Conservation (phyloP, 2,329 filamentous ascomycete genomes). For the Scorias spongiosa region DNA sequence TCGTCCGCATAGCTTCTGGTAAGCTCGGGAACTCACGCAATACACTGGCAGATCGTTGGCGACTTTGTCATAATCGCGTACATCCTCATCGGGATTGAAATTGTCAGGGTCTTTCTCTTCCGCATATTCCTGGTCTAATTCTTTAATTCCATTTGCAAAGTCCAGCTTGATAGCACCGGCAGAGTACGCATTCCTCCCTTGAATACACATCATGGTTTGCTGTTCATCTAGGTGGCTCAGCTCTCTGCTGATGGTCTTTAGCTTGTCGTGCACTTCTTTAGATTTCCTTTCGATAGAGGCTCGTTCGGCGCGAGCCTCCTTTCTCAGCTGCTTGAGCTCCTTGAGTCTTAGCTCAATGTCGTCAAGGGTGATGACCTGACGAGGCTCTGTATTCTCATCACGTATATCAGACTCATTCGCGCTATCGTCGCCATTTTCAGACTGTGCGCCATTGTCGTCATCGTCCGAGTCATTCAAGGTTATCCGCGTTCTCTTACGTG, state of each 20-base stretch:
- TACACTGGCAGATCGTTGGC: constrained; percentile 45
- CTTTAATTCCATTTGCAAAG: constrained; percentile 44
- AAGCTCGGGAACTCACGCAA: constrained; percentile 47
- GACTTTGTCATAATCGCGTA: constrained; percentile 43
- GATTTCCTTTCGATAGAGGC: constrained; percentile 17
- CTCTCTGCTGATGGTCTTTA: constrained; percentile 17
- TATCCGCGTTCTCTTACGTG: neutral
- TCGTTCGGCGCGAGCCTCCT: constrained; percentile 14
- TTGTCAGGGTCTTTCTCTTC: constrained; percentile 40
- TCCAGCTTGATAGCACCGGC: constrained; percentile 40
- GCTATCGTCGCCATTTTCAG: too few relatives aligned
- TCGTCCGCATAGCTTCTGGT: constrained; percentile 45
- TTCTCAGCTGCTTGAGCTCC: constrained; percentile 29
- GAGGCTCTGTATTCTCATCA: too few relatives aligned
- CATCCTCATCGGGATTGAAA: constrained; percentile 40
- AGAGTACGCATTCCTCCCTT: constrained; percentile 41
- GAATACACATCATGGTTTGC: constrained; percentile 33
- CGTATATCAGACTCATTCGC: too few relatives aligned
- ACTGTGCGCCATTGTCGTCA: constrained; percentile 19
- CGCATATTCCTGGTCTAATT: constrained; percentile 42
- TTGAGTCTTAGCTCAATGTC: constrained; percentile 29
- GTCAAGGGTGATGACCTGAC: constrained; percentile 10
- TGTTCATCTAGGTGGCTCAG: constrained; percentile 19
- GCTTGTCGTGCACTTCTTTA: constrained; percentile 15
- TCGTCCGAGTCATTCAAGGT: constrained; percentile 9